phyloP scores from a whole-genome alignment of 176 grass and related monocot genomes.

The Juncus inflexus region DNA sequence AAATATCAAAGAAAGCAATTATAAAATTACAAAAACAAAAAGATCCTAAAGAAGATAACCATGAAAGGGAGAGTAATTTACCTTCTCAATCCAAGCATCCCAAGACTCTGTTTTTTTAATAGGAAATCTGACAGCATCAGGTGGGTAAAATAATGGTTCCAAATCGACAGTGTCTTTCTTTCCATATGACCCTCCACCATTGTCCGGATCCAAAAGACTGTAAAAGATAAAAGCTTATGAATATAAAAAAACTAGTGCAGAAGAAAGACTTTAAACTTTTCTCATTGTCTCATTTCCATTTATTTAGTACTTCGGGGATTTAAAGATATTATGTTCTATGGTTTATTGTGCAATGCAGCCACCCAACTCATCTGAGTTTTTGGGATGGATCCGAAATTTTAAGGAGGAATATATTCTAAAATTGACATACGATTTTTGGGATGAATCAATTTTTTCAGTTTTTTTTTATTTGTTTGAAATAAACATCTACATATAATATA shows the following conservation, averaged over 20 bases:
- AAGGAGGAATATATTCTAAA: too few species aligned
- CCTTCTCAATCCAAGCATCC: constrained; percentile 91
- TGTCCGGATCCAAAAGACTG: constrained; percentile 68
- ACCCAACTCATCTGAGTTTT: too few species aligned
- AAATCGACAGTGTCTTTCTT: constrained; percentile 44
- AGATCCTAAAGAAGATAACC: background rate
- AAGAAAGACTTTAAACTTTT: too few species aligned
- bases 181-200: constrained; percentile 52
- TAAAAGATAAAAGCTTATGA: too few species aligned
- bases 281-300: too few species aligned
- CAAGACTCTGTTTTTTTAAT: constrained; percentile 56
- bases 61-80: constrained; percentile 9
- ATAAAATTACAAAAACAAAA: constrained; percentile 1
- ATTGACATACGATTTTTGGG: too few species aligned
- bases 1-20: background rate
- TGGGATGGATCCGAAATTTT: too few species aligned
- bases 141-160: constrained; percentile 73
- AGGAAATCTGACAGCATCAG: constrained; percentile 82
- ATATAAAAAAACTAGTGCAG: too few species aligned
- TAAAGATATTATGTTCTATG: too few species aligned
- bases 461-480: constrained; percentile 24
- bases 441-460: background rate
- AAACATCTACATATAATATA: too few species aligned
- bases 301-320: too few species aligned
- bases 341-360: too few species aligned